Evolutionary conservation across 2,329 filamentous ascomycete species (phyloP).

Genomic region (Colletotrichum kahawae): DNA sequence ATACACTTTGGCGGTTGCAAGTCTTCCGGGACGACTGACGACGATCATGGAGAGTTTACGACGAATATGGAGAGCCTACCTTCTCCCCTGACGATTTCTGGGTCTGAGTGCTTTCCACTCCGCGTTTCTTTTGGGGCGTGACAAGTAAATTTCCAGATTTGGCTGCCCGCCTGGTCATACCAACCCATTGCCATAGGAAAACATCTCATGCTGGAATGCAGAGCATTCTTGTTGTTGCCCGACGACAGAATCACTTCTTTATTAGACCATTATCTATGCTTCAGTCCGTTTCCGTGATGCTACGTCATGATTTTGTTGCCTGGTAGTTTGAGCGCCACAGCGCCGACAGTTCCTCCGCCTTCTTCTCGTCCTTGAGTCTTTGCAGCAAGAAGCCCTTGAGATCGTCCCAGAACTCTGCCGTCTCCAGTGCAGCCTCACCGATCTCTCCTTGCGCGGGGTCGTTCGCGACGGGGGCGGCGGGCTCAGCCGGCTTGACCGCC

Average conservation of each 20-base stretch:
- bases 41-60: conserved; percentile 30
- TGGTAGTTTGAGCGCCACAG: conserved; percentile 78
- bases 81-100: conserved; percentile 20
- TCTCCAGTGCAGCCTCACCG: conserved; percentile 63
- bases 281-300: background rate
- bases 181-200: conserved; percentile 29
- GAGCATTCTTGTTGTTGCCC: conserved; percentile 29
- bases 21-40: conserved; percentile 26
- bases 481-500: conserved; percentile 47
- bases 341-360: conserved; percentile 66
- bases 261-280: conserved; percentile 15
- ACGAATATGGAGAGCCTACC: conserved; percentile 24
- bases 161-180: conserved; percentile 37
- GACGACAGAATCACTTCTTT: conserved; percentile 20
- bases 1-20: conserved; percentile 25
- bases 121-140: conserved; percentile 30
- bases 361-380: conserved; percentile 73
- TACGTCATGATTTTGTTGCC: conserved; percentile 38
- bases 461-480: conserved; percentile 37
- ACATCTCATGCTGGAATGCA: conserved; percentile 32
- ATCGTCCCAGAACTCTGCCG: conserved; percentile 85
- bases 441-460: background rate
- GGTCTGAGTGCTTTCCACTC: conserved; percentile 14
- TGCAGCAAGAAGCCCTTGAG: conserved; percentile 81
- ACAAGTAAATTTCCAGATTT: conserved; percentile 35